Base-by-base conservation (phyloP, 2,329 filamentous ascomycete species). In the Penicillium aurantiogriseum region DNA sequence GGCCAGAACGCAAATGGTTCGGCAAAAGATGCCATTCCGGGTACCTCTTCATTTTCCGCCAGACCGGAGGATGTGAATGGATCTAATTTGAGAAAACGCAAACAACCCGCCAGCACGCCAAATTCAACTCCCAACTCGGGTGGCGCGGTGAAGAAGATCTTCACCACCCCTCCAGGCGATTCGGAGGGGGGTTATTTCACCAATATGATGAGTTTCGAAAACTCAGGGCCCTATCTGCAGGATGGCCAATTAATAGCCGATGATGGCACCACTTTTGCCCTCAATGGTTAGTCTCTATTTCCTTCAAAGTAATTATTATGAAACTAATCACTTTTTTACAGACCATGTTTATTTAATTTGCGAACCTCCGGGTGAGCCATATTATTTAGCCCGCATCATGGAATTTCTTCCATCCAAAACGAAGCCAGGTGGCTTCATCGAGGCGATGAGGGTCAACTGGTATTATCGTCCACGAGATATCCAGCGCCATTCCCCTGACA, bases 301-400 rank as follows among this genome's bases (percentile, higher is more conserved):
- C 33, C 42, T 46, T 15, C 48, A 44, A 25, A 51, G n/a, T 19
- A 38, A 60, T 48, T 52, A 60, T 29, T 38, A 27, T 5, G 21
- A n/a, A 25, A 57, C 39, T 60, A 55, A 62, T 21, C 58, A 57
- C 57, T 42, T 39, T 15, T 45, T 23, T 70, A 89, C 70, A 89
- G 88, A 90, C 76, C 86, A 97, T 79, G 91, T 96, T 65, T 99
- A 97, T 80, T 85, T 97, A 62, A 89, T 99, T 63, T 97, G 92
- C 77, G 94, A 99, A 77, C 94, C 94, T 50, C 94, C 94, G 17
- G 94, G 94, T 52, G 94, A 99, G 77, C 94, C 94, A 54, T 99
- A 99, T 79, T 99, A 99, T 75, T 81, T 99, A 63, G 94, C 90
- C 63, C 90, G 94, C 67, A 94, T 99, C 74, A 99, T 99, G 94